These are phyloP conservation scores for Sclerospora graminicola DNA, from an alignment of 352 stramenopile species.

Conservation along the genomic window DNA sequence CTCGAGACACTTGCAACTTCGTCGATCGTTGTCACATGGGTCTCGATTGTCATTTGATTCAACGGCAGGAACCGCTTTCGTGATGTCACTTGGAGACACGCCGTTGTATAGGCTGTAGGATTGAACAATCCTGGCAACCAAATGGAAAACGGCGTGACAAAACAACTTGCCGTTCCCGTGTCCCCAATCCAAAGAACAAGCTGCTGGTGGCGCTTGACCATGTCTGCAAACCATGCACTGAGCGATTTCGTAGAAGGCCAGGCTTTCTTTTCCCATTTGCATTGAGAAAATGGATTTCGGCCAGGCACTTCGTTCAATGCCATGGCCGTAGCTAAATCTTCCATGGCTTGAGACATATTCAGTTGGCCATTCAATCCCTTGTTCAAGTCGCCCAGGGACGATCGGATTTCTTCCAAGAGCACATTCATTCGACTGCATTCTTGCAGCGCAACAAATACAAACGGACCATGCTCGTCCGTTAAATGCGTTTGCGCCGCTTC, in stretches of 20 bases:
- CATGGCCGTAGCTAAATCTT: constrained; percentile 89
- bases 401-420: constrained; percentile 86
- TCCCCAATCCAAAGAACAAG: constrained; percentile 62
- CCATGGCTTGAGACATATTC: constrained; percentile 93
- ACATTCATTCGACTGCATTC: constrained; percentile 94
- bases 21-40: no score
- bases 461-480: no score
- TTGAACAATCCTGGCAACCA: constrained; percentile 95
- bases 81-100: constrained; percentile 92
- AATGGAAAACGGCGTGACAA: constrained; percentile 89
- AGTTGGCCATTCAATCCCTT: constrained; percentile 93
- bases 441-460: constrained; percentile 91
- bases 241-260: constrained; percentile 93
- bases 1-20: no score
- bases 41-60: no score
- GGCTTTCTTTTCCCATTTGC: constrained; percentile 93
- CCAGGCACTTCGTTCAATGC: constrained; percentile 90
- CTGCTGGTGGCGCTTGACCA: constrained; percentile 88
- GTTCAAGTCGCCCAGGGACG: constrained; percentile 89
- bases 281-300: constrained; percentile 92
- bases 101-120: constrained; percentile 92
- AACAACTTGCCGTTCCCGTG: constrained; percentile 39
- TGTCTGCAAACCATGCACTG: constrained; percentile 87
- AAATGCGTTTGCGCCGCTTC: constrained; percentile 80
- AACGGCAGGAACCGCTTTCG: constrained; percentile 78